phyloP scores from a whole-genome alignment of 2,329 filamentous ascomycete genomes.

The Myriosclerotinia curreyana region DNA sequence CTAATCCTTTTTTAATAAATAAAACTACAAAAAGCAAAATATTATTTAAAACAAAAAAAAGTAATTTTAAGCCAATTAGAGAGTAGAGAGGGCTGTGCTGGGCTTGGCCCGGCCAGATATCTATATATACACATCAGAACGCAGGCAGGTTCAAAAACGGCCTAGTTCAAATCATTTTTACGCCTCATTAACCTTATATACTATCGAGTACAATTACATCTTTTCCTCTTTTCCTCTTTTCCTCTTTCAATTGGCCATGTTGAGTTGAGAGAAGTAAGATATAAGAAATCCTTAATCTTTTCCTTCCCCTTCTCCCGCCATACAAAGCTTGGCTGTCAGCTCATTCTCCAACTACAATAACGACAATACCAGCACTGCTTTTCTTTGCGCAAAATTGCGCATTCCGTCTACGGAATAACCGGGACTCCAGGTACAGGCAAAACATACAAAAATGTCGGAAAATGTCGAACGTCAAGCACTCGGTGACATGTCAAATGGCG shows the following conservation, averaged over 20 bases:
- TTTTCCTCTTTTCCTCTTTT: background rate
- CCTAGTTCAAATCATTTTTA: background rate
- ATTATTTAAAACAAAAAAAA: background rate
- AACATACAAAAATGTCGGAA: constrained; percentile 14
- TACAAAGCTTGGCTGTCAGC: constrained; percentile 5
- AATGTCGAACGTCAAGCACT: constrained; percentile 10
- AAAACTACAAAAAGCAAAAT: too few species aligned
- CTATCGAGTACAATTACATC: background rate
- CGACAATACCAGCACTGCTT: background rate
- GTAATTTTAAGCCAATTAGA: too few species aligned
- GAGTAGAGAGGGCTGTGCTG: too few species aligned
- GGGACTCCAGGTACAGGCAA: too few species aligned
- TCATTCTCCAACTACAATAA: background rate
- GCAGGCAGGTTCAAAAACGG: background rate
- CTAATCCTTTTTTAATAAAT: too few species aligned
- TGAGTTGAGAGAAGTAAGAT: background rate
- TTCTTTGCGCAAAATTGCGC: background rate
- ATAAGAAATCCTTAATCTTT: too few species aligned
- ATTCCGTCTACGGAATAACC: background rate
- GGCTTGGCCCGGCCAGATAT: too few species aligned
- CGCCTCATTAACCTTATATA: background rate
- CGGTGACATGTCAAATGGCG: constrained; percentile 6
- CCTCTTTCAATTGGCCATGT: background rate
- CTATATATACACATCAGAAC: background rate
- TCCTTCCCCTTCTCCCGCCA: background rate